Conservation (phyloP, 768 basidiomycete species). For the Kockovaella imperatae region DNA sequence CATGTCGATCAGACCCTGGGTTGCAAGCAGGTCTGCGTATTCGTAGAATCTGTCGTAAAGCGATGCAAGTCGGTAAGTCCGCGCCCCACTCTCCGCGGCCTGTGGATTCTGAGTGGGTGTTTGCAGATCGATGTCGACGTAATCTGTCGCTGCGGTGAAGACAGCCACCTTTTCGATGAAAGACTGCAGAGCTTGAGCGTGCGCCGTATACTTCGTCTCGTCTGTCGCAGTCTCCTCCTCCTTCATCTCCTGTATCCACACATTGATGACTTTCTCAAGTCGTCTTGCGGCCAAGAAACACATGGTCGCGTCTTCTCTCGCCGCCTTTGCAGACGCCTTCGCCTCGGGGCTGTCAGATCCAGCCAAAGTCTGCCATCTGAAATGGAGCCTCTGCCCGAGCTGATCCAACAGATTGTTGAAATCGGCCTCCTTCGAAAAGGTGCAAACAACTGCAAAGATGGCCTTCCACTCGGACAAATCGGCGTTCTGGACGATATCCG, state of each 20-base stretch:
- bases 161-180: constrained; percentile 96
- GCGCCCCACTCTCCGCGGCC: constrained; percentile 50
- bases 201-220: constrained; percentile 42
- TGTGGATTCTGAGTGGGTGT: constrained; percentile 45
- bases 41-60: constrained; percentile 93
- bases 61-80: constrained; percentile 70
- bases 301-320: constrained; percentile 78
- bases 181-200: constrained; percentile 73
- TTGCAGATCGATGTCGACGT: constrained; percentile 53
- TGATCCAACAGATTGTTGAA: constrained; percentile 83
- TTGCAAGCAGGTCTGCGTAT: constrained; percentile 83
- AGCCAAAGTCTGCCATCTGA: constrained; percentile 59
- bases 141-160: constrained; percentile 68
- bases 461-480: constrained; percentile 92
- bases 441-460: constrained; percentile 92
- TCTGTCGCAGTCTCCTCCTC: constrained; percentile 66
- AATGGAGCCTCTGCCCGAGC: constrained; percentile 82
- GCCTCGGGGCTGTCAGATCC: constrained; percentile 48
- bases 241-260: constrained; percentile 82
- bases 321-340: constrained; percentile 45
- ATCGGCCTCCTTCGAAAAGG: constrained; percentile 77
- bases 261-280: constrained; percentile 75
- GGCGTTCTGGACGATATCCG: constrained; percentile 92
- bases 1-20: constrained; percentile 79
- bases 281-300: constrained; percentile 88